Percentiles rank a stretch among this genome's conserved stretches.
Evolutionary conservation across 2,329 filamentous ascomycete genomes (phyloP).

Genomic region (Monilinia fructicola): DNA sequence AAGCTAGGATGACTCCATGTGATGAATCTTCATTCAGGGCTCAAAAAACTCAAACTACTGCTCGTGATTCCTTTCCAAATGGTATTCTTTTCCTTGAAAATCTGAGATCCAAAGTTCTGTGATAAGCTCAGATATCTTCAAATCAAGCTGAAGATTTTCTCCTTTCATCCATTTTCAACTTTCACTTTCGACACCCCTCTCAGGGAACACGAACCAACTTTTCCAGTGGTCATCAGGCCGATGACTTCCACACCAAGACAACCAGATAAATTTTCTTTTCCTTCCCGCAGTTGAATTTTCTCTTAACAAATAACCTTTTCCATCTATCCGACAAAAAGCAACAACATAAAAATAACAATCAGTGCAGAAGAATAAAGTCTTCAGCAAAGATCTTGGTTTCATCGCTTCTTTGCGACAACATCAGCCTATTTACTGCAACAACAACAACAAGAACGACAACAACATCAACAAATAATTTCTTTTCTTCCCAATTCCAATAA

Average conservation of each 20-base stretch:
- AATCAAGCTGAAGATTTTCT: not conserved
- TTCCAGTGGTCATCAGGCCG: not conserved
- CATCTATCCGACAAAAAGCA: not conserved
- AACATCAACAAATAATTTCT: not conserved
- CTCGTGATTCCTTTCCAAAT: not conserved
- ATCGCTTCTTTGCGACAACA: not conserved
- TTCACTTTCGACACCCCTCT: constrained; percentile 6
- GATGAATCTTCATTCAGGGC: not conserved
- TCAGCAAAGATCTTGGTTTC: not conserved
- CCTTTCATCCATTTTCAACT: not conserved
- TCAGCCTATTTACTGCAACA: not conserved
- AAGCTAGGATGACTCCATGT: not conserved
- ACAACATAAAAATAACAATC: not conserved
- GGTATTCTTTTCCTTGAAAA: not conserved
- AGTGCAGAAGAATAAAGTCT: not conserved
- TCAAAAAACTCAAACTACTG: not conserved
- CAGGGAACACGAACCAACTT: not conserved
- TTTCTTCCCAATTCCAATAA: not conserved
- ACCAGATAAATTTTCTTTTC: not conserved
- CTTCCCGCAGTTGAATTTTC: no score
- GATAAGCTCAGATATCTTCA: not conserved
- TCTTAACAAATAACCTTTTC: not conserved
- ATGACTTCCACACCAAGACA: not conserved
- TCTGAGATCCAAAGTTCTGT: no score
- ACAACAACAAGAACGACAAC: not conserved